Conservation (phyloP, 2,329 filamentous ascomycete genomes). For the Diatrype stigma region DNA sequence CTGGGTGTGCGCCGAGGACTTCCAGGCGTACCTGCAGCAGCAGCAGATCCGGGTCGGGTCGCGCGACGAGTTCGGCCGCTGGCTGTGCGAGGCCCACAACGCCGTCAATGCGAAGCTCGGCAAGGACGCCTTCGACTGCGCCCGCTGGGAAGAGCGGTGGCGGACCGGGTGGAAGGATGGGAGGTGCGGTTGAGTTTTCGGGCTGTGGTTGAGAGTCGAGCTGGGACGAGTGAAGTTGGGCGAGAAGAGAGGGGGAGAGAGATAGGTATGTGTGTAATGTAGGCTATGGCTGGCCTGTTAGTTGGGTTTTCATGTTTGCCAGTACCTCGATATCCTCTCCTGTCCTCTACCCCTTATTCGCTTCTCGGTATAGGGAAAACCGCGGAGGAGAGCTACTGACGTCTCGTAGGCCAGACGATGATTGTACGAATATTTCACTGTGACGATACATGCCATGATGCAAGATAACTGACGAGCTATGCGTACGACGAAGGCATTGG, state of each 20-base stretch:
- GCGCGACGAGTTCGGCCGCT: slow-evolving; percentile 69
- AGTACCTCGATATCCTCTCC: too few species aligned
- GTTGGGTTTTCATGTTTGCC: too few species aligned
- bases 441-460: not conserved
- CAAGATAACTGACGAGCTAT: not conserved
- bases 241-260: too few species aligned
- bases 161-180: slow-evolving; percentile 79
- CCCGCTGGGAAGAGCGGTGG: slow-evolving; percentile 90
- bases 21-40: slow-evolving; percentile 72
- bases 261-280: too few species aligned
- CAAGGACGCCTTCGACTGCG: slow-evolving; percentile 87
- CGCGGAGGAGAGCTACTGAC: not conserved
- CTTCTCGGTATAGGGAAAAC: too few species aligned
- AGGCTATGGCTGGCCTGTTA: too few species aligned
- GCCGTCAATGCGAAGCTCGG: slow-evolving; percentile 86
- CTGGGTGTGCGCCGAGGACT: slow-evolving; percentile 92
- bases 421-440: not conserved
- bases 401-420: not conserved
- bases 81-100: slow-evolving; percentile 85
- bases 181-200: slow-evolving; percentile 42
- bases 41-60: slow-evolving; percentile 60
- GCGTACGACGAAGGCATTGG: not conserved
- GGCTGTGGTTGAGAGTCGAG: not conserved
- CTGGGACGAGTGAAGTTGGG: too few species aligned
- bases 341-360: too few species aligned